Evolutionary conservation across 441 rosid species (phyloP).

Genomic region (Syzygium syzygioides): DNA sequence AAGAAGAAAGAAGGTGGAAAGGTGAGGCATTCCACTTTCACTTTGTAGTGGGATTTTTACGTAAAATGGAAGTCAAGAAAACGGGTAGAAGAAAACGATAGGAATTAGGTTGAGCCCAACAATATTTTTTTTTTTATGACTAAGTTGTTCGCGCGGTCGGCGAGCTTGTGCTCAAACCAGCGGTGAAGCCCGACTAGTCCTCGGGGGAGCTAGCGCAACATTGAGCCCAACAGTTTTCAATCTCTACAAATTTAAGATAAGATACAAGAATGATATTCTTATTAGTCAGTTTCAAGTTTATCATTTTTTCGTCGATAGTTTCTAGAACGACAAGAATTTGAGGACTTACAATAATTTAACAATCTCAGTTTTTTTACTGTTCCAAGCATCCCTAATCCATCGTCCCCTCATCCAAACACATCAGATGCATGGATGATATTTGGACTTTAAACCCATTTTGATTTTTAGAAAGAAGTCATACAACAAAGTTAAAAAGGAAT

Average conservation of each 20-base stretch:
- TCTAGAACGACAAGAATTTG: background rate
- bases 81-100: background rate
- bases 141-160: no score
- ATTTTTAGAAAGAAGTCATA: background rate
- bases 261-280: background rate
- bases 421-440: background rate
- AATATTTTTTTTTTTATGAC: no score
- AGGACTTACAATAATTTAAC: background rate
- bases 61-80: background rate
- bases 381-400: background rate
- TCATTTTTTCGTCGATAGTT: background rate
- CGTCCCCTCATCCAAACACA: background rate
- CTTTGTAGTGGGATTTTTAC: background rate
- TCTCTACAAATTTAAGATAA: background rate
- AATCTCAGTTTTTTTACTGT: background rate
- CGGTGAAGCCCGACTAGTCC: no score
- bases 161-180: no score
- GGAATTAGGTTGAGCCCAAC: background rate
- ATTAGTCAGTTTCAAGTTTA: background rate
- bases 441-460: background rate
- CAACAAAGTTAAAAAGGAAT: background rate
- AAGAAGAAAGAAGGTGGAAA: background rate
- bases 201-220: no score
- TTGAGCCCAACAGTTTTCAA: background rate
- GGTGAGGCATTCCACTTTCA: background rate